A percentile compares a stretch with the other conserved stretches of the same genome.
phyloP scores from a whole-genome alignment of 148 eudicot genomes.

The Dysphania ambrosioides region DNA sequence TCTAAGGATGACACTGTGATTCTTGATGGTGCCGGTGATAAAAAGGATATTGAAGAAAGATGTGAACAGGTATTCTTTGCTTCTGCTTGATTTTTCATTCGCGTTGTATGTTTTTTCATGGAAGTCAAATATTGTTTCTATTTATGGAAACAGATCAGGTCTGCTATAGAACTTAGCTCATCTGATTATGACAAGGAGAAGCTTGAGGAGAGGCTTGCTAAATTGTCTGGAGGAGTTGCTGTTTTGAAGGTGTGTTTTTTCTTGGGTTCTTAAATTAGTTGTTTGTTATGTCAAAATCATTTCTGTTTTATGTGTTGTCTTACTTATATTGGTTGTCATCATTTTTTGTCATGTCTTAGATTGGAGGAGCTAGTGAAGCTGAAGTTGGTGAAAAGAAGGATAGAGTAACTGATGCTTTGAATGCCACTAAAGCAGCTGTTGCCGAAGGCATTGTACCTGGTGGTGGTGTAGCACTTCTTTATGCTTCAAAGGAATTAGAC shows the following conservation, averaged over 20 bases:
- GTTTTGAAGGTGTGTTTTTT: constrained; percentile 64
- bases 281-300: neutral
- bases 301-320: neutral
- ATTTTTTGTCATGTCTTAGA: constrained; percentile 32
- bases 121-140: neutral
- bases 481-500: constrained; percentile 55
- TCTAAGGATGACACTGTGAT: constrained; percentile 91
- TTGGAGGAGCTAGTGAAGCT: constrained; percentile 97
- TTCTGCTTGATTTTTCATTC: neutral
- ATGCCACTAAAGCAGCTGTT: constrained; percentile 97
- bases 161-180: constrained; percentile 59
- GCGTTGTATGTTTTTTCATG: neutral
- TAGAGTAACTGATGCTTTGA: constrained; percentile 91
- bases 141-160: constrained; percentile 50
- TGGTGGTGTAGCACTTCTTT: constrained; percentile 69
- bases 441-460: constrained; percentile 95
- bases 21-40: constrained; percentile 95
- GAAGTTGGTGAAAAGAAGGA: constrained; percentile 98
- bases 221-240: constrained; percentile 94
- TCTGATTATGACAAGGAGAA: constrained; percentile 90
- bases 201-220: constrained; percentile 85
- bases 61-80: constrained; percentile 69
- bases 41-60: constrained; percentile 81
- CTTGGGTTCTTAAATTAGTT: neutral
- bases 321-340: too few relatives aligned